A percentile compares a stretch with the other conserved stretches of the same genome.
Conservation (phyloP, 306 rosid species). For the Vigna reflexopilosa region DNA sequence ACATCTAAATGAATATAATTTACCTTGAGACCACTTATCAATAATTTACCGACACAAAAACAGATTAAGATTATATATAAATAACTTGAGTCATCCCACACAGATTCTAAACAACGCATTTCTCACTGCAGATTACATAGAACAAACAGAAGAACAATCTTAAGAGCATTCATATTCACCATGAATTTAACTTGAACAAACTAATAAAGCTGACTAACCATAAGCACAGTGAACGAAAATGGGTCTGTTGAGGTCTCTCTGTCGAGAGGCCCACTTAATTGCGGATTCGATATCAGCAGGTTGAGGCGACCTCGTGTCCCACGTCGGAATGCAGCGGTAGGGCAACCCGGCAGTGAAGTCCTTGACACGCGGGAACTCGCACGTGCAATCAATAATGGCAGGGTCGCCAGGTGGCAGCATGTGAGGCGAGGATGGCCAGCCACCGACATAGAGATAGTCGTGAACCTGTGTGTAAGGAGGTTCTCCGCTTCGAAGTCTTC, state of each 20-base stretch:
- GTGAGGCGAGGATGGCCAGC: constrained; percentile 80
- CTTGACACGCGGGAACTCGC: constrained; percentile 74
- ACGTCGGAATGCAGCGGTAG: constrained; percentile 79
- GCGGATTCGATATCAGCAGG: constrained; percentile 73
- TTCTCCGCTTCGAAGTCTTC: constrained; percentile 70
- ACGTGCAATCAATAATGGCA: constrained; percentile 86
- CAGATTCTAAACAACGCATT: too few species aligned
- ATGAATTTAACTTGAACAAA: not conserved
- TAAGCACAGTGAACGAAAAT: constrained; percentile 92
- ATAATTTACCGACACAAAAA: too few species aligned
- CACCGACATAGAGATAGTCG: constrained; percentile 86
- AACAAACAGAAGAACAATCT: not conserved
- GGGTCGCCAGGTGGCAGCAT: constrained; percentile 84
- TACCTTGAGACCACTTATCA: too few species aligned
- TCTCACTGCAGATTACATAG: not conserved
- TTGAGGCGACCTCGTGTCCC: constrained; percentile 88
- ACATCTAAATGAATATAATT: too few species aligned
- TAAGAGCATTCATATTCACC: not conserved
- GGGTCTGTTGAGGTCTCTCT: constrained; percentile 72
- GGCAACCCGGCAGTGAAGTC: constrained; percentile 55
- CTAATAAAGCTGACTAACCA: constrained; percentile 45
- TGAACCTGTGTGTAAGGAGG: constrained; percentile 60
- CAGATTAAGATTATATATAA: too few species aligned
- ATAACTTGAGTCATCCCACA: too few species aligned
- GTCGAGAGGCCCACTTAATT: constrained; percentile 77